Evolutionary conservation across 805 yeast genomes (phyloP).

Genomic region (Metschnikowia amazonensis): DNA sequence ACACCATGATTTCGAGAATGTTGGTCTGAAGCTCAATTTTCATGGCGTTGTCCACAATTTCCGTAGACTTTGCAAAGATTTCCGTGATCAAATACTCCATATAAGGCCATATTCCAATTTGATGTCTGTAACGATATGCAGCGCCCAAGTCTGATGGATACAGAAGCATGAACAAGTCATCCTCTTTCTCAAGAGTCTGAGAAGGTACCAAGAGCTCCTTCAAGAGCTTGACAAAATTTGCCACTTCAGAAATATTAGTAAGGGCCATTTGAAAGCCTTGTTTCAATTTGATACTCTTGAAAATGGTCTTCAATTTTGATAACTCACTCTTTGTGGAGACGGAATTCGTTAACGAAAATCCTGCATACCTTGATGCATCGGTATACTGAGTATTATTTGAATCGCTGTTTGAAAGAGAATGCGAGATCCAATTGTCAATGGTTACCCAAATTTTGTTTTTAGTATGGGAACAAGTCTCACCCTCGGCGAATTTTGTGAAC

Average conservation of each 20-base stretch:
- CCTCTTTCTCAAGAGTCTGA: constrained; percentile 20
- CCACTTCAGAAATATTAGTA: constrained; percentile 47
- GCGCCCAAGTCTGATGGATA: constrained; percentile 65
- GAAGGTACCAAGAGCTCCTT: constrained; percentile 35
- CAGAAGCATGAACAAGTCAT: constrained; percentile 27
- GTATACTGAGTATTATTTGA: constrained; percentile 13
- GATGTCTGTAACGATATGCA: constrained; percentile 44
- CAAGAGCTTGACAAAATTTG: constrained; percentile 63
- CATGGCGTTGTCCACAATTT: constrained; percentile 31
- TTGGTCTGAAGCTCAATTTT: constrained; percentile 48
- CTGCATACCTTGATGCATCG: constrained; percentile 20
- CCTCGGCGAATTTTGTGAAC: constrained; percentile 48
- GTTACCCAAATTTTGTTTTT: constrained; percentile 61
- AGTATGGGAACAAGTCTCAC: constrained; percentile 25
- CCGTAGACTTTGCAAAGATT: constrained; percentile 53
- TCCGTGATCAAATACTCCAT: constrained; percentile 67
- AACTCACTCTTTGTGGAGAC: constrained; percentile 8
- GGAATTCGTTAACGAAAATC: constrained; percentile 7
- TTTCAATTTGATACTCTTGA: constrained; percentile 10
- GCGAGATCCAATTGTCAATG: constrained; percentile 68
- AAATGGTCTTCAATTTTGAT: constrained; percentile 8
- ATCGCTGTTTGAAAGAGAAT: constrained; percentile 20
- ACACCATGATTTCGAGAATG: constrained; percentile 49
- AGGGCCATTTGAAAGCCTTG: constrained; percentile 37
- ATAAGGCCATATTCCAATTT: constrained; percentile 74